Evolutionary conservation across 768 basidiomycete species (phyloP).

Genomic region (Nevesoporus exiguus): DNA sequence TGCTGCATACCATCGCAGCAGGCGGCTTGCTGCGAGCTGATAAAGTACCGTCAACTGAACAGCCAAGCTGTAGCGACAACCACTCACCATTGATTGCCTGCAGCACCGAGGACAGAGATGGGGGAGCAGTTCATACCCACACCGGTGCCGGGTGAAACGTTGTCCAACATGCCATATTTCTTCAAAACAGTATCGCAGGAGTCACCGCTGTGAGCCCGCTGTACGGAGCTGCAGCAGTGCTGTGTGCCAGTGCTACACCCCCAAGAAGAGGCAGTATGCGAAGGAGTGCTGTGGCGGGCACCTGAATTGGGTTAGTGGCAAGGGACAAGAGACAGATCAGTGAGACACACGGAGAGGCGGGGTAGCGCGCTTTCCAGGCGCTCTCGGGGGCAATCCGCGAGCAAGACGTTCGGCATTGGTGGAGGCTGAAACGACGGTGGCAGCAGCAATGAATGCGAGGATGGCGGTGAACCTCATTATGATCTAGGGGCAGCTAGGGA

Average conservation of each 20-base stretch:
- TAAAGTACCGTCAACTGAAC: not conserved
- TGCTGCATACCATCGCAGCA: slow-evolving; percentile 37
- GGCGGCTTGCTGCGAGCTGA: slow-evolving; percentile 35
- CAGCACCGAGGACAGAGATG: slow-evolving; percentile 12
- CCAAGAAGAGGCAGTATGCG: slow-evolving; percentile 22
- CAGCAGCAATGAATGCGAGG: slow-evolving; percentile 38
- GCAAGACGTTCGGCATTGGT: slow-evolving; percentile 54
- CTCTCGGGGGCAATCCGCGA: slow-evolving; percentile 48
- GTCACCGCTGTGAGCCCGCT: not conserved
- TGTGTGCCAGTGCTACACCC: slow-evolving; percentile 16
- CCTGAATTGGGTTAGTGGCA: slow-evolving; percentile 20
- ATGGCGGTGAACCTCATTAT: slow-evolving; percentile 30
- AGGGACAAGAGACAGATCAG: not conserved
- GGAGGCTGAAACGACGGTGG: slow-evolving; percentile 39
- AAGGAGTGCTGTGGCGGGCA: slow-evolving; percentile 37
- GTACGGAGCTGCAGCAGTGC: slow-evolving; percentile 19
- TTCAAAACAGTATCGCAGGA: not conserved
- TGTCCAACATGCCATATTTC: not conserved
- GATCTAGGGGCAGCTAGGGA: not conserved
- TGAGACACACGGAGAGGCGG: slow-evolving; percentile 32
- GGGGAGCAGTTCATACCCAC: slow-evolving; percentile 36
- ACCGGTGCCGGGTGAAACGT: rapidly evolving
- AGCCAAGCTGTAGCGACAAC: rapidly evolving
- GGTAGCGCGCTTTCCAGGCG: slow-evolving; percentile 38
- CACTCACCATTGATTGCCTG: slow-evolving; percentile 18